These are phyloP conservation scores for Piper longum DNA, from an alignment of 164 flowering plant species.

Conservation along the genomic window DNA sequence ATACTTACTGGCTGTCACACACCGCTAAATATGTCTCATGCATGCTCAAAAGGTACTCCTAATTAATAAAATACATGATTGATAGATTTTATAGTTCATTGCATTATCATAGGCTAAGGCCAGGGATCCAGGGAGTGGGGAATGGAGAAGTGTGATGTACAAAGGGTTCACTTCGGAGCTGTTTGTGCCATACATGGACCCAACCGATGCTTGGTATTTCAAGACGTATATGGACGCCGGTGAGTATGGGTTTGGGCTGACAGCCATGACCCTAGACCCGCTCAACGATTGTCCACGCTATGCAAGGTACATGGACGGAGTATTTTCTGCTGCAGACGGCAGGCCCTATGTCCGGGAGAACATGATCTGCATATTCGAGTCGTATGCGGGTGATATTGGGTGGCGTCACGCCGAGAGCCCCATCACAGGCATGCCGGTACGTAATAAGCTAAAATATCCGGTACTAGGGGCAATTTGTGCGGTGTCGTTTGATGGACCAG, in stretches of 20 bases:
- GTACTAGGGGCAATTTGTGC: neutral
- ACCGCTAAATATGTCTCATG: too few species aligned
- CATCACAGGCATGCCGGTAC: conserved; percentile 5
- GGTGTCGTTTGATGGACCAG: too few species aligned
- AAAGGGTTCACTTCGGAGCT: conserved; percentile 58
- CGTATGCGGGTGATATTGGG: conserved; percentile 47
- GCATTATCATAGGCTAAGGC: conserved; percentile 47
- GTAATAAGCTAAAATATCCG: conserved; percentile 8
- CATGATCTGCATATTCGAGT: conserved; percentile 48
- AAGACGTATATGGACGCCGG: conserved; percentile 68
- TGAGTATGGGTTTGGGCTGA: conserved; percentile 49
- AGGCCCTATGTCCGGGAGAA: conserved; percentile 30
- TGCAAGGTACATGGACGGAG: conserved; percentile 46
- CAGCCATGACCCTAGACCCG: conserved; percentile 39
- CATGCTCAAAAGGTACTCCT: too few species aligned
- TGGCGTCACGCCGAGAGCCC: conserved; percentile 50
- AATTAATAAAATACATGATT: too few species aligned
- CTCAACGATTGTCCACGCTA: conserved; percentile 58
- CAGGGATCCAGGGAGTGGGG: conserved; percentile 36
- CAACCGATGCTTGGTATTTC: conserved; percentile 48
- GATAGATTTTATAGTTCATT: conserved; percentile 13
- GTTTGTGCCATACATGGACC: conserved; percentile 76
- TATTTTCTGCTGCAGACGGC: conserved; percentile 37
- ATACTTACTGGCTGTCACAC: too few species aligned
- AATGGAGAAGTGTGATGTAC: conserved; percentile 46